phyloP scores from a whole-genome alignment of 805 yeast genomes.

The Maudiozyma barnettii region DNA sequence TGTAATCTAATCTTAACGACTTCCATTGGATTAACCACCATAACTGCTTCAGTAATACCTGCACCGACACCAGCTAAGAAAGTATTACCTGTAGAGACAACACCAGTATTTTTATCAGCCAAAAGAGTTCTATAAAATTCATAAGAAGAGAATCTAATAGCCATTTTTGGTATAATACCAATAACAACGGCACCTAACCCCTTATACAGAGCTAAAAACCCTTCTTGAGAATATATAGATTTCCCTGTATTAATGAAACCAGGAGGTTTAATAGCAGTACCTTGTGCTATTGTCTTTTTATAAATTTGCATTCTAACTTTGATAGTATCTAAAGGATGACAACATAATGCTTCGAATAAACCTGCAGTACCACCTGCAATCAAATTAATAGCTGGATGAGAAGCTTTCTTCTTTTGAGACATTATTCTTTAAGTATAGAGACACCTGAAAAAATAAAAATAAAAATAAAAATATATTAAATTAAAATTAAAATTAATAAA shows the following conservation, averaged over 20 bases:
- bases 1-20: conserved; percentile 93
- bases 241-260: conserved; percentile 81
- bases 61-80: conserved; percentile 95
- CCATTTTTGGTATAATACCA: conserved; percentile 98
- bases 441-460: no score
- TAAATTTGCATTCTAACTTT: conserved; percentile 95
- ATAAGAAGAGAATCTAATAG: conserved; percentile 88
- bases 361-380: conserved; percentile 98
- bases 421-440: no score
- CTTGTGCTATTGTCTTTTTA: conserved; percentile 46
- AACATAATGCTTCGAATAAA: conserved; percentile 89
- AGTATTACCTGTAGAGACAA: conserved; percentile 61
- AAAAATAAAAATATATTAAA: no score
- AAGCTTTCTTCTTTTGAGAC: conserved; percentile 27
- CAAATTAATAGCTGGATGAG: conserved; percentile 50
- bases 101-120: conserved; percentile 49
- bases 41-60: conserved; percentile 90
- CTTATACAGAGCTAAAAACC: conserved; percentile 78
- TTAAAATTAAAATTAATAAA: no score
- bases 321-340: conserved; percentile 97
- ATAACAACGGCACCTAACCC: conserved; percentile 96
- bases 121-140: conserved; percentile 74
- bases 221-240: conserved; percentile 67
- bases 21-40: conserved; percentile 94
- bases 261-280: conserved; percentile 49